phyloP scores from a whole-genome alignment of 2,329 filamentous ascomycete genomes.

The Ophiostoma sp. region DNA sequence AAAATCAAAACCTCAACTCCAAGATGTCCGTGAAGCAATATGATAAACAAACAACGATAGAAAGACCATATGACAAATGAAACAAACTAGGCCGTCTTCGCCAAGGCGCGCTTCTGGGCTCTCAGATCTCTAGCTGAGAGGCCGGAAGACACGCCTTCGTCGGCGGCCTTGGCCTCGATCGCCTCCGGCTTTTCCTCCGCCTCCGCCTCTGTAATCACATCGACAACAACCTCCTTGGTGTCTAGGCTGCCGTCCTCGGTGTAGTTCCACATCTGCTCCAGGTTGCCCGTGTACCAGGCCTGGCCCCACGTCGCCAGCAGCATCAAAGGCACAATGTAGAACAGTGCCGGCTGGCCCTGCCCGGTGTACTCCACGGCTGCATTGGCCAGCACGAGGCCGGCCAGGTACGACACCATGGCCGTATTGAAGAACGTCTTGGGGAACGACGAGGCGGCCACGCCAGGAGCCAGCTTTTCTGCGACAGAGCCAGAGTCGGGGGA shows the following conservation, averaged over 20 bases:
- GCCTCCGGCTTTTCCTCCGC: conserved; percentile 30
- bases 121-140: neutral
- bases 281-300: conserved; percentile 62
- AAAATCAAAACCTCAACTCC: neutral
- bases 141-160: neutral
- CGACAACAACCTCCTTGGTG: conserved; percentile 50
- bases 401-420: conserved; percentile 67
- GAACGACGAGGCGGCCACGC: conserved; percentile 51
- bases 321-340: conserved; percentile 89
- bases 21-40: neutral
- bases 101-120: neutral
- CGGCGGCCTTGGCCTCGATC: conserved; percentile 9
- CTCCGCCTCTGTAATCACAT: conserved; percentile 43
- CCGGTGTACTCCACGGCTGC: conserved; percentile 70
- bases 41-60: neutral
- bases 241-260: conserved; percentile 64
- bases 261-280: conserved; percentile 72
- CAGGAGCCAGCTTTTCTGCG: conserved; percentile 31
- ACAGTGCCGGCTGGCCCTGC: conserved; percentile 80
- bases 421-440: conserved; percentile 81
- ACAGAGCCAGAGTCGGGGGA: conserved; percentile 20
- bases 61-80: neutral
- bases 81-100: neutral
- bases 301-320: conserved; percentile 70
- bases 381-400: conserved; percentile 73